phyloP scores from a whole-genome alignment of 306 rosid genomes.

The Myrica gale region DNA sequence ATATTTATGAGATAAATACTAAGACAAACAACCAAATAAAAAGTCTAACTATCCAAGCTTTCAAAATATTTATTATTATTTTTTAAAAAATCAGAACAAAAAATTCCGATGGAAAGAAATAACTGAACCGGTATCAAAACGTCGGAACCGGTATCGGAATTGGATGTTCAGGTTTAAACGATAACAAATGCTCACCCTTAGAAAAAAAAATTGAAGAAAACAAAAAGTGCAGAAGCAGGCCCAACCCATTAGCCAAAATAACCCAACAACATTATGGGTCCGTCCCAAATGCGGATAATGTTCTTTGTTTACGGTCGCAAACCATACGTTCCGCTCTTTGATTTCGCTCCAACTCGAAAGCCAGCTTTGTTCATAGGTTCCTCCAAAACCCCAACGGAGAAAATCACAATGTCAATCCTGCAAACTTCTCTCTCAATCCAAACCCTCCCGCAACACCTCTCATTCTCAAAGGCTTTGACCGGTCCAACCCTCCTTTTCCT shows the following conservation, averaged over 20 bases:
- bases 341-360: not conserved
- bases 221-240: not conserved
- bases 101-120: too few relatives aligned
- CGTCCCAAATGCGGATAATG: not conserved
- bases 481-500: conserved; percentile 37
- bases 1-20: too few relatives aligned
- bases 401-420: conserved; percentile 10
- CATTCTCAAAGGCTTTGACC: conserved; percentile 41
- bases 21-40: too few relatives aligned
- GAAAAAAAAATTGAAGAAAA: too few relatives aligned
- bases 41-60: too few relatives aligned
- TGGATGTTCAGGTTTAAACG: too few relatives aligned
- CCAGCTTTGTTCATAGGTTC: not conserved
- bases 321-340: not conserved
- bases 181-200: too few relatives aligned
- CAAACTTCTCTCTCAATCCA: conserved; percentile 27
- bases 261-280: not conserved
- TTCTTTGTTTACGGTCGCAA: not conserved
- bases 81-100: too few relatives aligned
- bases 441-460: conserved; percentile 13
- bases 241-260: not conserved
- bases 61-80: too few relatives aligned
- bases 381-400: not conserved
- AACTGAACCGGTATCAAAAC: too few relatives aligned
- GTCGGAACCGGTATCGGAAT: too few relatives aligned